phyloP scores from a whole-genome alignment of 306 rosid genomes.

The Vachellia pachyceras region DNA sequence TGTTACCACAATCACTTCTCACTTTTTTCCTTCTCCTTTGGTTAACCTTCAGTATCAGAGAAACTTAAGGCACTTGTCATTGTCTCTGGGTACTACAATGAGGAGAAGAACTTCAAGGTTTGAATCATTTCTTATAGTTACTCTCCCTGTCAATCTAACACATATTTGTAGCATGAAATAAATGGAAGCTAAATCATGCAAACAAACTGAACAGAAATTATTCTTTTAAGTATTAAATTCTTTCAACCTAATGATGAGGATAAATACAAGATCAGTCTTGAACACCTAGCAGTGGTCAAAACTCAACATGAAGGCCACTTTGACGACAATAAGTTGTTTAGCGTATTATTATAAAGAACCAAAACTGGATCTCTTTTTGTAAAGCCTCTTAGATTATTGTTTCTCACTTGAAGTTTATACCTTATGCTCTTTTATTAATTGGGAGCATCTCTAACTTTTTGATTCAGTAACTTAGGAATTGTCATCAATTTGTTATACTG shows the following conservation, averaged over 20 bases:
- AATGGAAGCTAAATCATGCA: constrained; percentile 23
- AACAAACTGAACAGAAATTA: neutral
- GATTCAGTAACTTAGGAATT: neutral
- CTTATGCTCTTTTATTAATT: neutral
- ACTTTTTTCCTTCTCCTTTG: neutral
- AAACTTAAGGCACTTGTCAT: constrained; percentile 69
- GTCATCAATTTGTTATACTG: neutral
- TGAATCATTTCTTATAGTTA: no score
- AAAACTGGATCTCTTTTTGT: neutral
- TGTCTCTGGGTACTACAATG: constrained; percentile 72
- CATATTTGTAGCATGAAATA: neutral
- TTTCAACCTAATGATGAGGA: neutral
- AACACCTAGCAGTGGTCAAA: neutral
- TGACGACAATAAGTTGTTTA: neutral
- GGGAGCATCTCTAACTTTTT: neutral
- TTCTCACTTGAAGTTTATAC: neutral
- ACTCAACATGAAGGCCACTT: neutral
- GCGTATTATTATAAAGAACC: neutral
- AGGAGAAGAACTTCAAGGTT: constrained; percentile 80
- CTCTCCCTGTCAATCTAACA: neutral
- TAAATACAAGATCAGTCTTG: neutral
- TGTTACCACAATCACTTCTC: neutral
- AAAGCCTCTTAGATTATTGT: neutral
- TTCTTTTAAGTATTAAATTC: neutral
- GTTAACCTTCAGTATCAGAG: constrained; percentile 59